Conservation (phyloP, 1,139 yeast genomes). For the Taphrina confusa region DNA sequence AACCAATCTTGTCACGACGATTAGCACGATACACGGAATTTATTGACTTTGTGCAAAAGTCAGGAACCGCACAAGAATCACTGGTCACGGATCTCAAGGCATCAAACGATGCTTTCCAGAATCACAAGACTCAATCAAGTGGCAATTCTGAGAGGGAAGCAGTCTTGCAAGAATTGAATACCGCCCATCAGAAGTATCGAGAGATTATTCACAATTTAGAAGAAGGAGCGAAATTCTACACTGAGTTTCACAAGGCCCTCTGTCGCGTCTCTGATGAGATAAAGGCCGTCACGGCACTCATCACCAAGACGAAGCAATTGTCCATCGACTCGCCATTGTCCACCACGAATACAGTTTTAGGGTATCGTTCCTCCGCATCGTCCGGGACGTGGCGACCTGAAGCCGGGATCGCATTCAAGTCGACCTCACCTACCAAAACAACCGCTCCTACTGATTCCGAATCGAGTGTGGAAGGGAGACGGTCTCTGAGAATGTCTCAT, state of each 20-base stretch:
- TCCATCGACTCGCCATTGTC: no score
- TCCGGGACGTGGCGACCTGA: conserved; percentile 28
- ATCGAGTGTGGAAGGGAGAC: background rate
- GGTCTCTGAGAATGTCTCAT: background rate
- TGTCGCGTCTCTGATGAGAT: conserved; percentile 55
- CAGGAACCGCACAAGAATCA: background rate
- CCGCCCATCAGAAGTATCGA: conserved; percentile 56
- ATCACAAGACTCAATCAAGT: background rate
- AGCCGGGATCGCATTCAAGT: conserved; percentile 13
- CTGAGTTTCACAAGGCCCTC: conserved; percentile 59
- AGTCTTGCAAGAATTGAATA: conserved; percentile 58
- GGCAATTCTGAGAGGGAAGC: conserved; percentile 49
- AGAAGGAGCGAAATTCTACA: conserved; percentile 72
- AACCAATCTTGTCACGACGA: background rate
- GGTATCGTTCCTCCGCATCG: background rate
- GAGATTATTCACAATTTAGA: conserved; percentile 63
- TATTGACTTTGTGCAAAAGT: background rate
- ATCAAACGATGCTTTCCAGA: conserved; percentile 1
- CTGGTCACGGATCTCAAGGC: background rate
- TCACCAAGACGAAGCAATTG: background rate
- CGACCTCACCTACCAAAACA: background rate
- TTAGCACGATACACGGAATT: background rate
- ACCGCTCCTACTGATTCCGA: background rate
- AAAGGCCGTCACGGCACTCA: conserved; percentile 53
- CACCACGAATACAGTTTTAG: background rate